Conservation (phyloP, 129 eudicot genomes). For the Pseudognaphalium luteoalbum region DNA sequence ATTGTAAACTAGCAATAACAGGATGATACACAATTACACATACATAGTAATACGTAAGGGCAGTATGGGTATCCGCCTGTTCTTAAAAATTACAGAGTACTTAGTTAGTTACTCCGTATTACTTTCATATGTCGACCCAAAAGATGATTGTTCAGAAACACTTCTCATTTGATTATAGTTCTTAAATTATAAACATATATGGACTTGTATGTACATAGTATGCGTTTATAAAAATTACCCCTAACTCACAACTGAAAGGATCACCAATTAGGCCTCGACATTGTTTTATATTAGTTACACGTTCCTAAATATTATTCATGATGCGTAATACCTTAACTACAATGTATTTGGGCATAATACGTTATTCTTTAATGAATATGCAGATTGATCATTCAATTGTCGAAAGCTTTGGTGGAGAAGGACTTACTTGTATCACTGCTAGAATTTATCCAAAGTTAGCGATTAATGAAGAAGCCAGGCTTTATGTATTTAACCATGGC, state of each 20-base stretch:
- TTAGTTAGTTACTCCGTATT: too few species aligned
- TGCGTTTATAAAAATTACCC: too few species aligned
- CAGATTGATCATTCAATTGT: constrained; percentile 61
- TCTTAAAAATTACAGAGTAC: too few species aligned
- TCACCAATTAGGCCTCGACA: too few species aligned
- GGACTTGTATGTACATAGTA: too few species aligned
- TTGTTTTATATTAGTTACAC: neutral
- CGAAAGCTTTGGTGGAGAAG: constrained; percentile 63
- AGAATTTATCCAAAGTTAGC: constrained; percentile 58
- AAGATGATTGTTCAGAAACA: too few species aligned
- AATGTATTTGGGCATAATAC: neutral
- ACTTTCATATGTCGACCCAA: too few species aligned
- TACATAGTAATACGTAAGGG: neutral
- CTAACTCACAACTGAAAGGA: too few species aligned
- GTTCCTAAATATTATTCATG: neutral
- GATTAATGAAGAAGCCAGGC: constrained; percentile 36
- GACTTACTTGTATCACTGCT: constrained; percentile 53
- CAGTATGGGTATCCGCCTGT: neutral
- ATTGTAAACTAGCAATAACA: neutral
- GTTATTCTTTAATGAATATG: neutral
- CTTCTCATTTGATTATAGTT: too few species aligned
- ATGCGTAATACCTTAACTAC: neutral
- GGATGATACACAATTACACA: neutral
- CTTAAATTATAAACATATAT: too few species aligned
- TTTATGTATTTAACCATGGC: constrained; percentile 52